Conservation (phyloP, 208 protist species). For the Acanthamoeba culbertsoni region DNA sequence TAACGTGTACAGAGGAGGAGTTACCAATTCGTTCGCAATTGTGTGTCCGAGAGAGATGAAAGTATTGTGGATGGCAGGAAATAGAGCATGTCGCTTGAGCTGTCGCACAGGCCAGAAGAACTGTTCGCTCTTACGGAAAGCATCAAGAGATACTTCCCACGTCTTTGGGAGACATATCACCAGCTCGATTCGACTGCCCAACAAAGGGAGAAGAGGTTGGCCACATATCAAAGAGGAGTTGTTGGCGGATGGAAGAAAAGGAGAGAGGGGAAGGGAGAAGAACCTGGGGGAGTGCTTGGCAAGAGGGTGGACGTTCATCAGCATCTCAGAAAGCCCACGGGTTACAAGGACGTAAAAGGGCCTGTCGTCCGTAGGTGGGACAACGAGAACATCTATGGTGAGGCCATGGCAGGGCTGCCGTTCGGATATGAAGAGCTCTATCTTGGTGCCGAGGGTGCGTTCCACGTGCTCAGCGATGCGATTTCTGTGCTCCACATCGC, state of each 20-base stretch:
- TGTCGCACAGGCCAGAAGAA: conserved; percentile 33
- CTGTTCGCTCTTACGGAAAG: conserved; percentile 35
- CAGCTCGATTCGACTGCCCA: conserved; percentile 5
- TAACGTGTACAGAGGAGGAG: neutral
- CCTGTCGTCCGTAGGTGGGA: conserved; percentile 16
- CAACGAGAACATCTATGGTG: conserved; percentile 23
- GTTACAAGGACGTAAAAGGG: conserved; percentile 41
- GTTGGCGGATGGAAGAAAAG: neutral
- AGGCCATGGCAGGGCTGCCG: conserved; percentile 31
- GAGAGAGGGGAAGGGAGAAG: neutral
- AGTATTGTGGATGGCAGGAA: conserved; percentile 26
- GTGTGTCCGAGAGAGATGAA: conserved; percentile 43
- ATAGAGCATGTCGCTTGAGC: conserved; percentile 21
- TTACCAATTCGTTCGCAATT: neutral
- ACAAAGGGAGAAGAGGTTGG: neutral
- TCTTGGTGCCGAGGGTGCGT: conserved; percentile 39
- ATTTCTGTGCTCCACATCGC: conserved; percentile 11
- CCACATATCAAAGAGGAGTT: neutral
- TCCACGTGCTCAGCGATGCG: conserved; percentile 32
- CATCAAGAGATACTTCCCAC: conserved; percentile 38
- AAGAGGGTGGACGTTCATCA: conserved; percentile 23
- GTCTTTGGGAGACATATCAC: conserved; percentile 28
- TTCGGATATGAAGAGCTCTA: conserved; percentile 37
- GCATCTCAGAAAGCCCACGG: conserved; percentile 24
- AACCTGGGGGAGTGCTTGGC: conserved; percentile 32